A percentile compares a stretch with the other conserved stretches of the same genome.
Evolutionary conservation across 2,329 filamentous ascomycete species (phyloP).

Genomic region (Fusarium oxysporum): DNA sequence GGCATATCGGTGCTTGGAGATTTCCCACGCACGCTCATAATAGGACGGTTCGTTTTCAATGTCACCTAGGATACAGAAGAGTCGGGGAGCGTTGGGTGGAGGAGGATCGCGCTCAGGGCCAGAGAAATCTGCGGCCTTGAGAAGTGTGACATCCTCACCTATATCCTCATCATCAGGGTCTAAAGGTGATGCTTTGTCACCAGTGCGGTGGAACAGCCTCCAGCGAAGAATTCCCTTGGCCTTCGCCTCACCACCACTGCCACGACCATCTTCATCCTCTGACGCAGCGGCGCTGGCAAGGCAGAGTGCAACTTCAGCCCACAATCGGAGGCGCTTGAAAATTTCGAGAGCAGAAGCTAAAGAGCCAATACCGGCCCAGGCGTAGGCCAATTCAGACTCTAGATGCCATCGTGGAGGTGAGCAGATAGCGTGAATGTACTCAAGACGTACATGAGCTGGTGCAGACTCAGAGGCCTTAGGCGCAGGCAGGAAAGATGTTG

Average conservation of each 20-base stretch:
- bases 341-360: conserved; percentile 93
- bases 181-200: conserved; percentile 46
- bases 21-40: conserved; percentile 89
- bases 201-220: conserved; percentile 79
- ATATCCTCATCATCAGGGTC: conserved; percentile 64
- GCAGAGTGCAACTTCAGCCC: conserved; percentile 94
- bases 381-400: conserved; percentile 89
- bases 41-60: conserved; percentile 79
- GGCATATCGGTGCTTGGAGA: conserved; percentile 83
- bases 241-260: conserved; percentile 77
- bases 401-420: conserved; percentile 93
- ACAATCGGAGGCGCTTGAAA: conserved; percentile 91
- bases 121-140: conserved; percentile 63
- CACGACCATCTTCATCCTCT: conserved; percentile 67
- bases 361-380: conserved; percentile 92
- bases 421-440: conserved; percentile 85
- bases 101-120: conserved; percentile 76
- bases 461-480: conserved; percentile 82
- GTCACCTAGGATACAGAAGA: conserved; percentile 95
- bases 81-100: conserved; percentile 83
- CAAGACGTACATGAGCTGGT: conserved; percentile 78
- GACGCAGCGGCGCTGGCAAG: conserved; percentile 72
- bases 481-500: conserved; percentile 84
- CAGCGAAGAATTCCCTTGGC: conserved; percentile 80
- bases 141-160: conserved; percentile 62